Percentiles rank a stretch among this genome's conserved stretches.
These are phyloP conservation scores for Trametes polyzona DNA, from an alignment of 1,284 basidiomycete genomes.

Conservation along the genomic window DNA sequence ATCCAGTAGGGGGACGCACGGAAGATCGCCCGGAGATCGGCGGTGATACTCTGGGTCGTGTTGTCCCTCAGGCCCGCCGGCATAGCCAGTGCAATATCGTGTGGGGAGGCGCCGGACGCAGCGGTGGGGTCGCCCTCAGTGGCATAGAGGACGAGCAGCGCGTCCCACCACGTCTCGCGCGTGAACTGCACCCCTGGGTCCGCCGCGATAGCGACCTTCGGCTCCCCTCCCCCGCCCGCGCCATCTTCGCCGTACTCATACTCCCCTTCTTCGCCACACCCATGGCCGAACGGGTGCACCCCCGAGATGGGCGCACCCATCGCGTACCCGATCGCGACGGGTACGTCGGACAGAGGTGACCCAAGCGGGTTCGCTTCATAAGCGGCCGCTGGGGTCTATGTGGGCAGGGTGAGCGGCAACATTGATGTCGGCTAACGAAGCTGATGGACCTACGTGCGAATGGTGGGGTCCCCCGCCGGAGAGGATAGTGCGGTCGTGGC, in stretches of 20 bases:
- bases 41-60: conserved; percentile 49
- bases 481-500: conserved; percentile 20
- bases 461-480: conserved; percentile 8
- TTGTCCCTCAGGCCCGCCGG: conserved; percentile 48
- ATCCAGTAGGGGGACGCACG: conserved; percentile 70
- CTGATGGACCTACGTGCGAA: conserved; percentile 28
- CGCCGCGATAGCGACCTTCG: conserved; percentile 35
- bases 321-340: conserved; percentile 13
- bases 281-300: conserved; percentile 1
- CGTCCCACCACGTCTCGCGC: conserved; percentile 81
- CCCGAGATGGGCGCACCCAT: conserved; percentile 4
- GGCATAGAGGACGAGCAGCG: conserved; percentile 59
- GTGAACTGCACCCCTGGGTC: conserved; percentile 67
- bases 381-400: conserved; percentile 28
- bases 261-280: background rate
- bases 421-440: conserved; percentile 27
- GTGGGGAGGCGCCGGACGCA: background rate
- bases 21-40: conserved; percentile 69
- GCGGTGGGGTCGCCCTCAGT: conserved; percentile 32
- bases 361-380: conserved; percentile 26
- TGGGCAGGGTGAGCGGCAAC: conserved; percentile 25
- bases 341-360: conserved; percentile 19
- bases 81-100: conserved; percentile 34
- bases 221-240: background rate
- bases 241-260: conserved; percentile 13